These are phyloP conservation scores for Gaertneriomyces sp. DNA, from an alignment of 192 early-diverging fungal species.

Conservation along the genomic window DNA sequence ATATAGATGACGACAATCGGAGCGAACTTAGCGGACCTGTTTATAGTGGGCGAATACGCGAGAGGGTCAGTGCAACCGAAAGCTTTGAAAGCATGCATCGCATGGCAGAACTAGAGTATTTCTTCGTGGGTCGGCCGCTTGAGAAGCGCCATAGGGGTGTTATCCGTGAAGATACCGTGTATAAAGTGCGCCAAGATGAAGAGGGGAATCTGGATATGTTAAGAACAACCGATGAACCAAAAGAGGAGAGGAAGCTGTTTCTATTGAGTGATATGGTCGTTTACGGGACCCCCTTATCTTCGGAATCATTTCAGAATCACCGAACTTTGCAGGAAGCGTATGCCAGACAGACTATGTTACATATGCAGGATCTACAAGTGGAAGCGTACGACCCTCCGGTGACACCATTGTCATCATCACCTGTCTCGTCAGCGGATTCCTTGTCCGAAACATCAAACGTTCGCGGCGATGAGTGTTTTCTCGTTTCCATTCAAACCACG, in stretches of 20 bases:
- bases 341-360: conserved; percentile 13
- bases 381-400: conserved; percentile 3
- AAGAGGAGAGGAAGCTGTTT: not conserved
- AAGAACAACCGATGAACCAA: not conserved
- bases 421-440: not conserved
- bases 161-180: conserved; percentile 13
- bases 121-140: conserved; percentile 17
- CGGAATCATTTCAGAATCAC: not conserved
- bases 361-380: conserved; percentile 6
- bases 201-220: not conserved
- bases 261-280: conserved; percentile 17
- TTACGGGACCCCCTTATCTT: conserved; percentile 7
- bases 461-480: not conserved
- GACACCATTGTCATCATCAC: not conserved
- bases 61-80: too few species aligned
- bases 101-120: conserved; percentile 20
- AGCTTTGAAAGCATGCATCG: conserved; percentile 22
- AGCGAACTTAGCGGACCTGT: too few species aligned
- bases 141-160: not conserved
- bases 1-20: too few species aligned
- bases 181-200: conserved; percentile 9
- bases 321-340: conserved; percentile 3
- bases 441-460: not conserved
- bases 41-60: too few species aligned
- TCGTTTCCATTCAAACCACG: conserved; percentile 11